Conservation (phyloP, 495 filamentous ascomycete species). For the Trypethelium eluteriae region DNA sequence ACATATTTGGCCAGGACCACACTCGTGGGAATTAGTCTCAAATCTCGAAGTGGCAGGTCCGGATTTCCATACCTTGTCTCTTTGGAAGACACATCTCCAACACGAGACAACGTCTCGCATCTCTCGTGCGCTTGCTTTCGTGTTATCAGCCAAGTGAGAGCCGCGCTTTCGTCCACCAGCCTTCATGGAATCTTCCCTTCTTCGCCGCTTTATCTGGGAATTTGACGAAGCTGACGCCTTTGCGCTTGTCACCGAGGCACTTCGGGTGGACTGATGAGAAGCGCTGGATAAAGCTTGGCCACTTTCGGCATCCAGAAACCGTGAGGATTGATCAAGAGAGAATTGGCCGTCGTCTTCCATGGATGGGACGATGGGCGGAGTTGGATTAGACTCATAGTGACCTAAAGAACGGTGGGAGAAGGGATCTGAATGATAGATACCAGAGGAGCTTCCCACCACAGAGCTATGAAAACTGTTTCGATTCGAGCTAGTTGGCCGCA, state of each 20-base stretch:
- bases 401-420: slow-evolving; percentile 6
- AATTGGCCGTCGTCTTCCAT: slow-evolving; percentile 6
- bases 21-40: slow-evolving; percentile 22
- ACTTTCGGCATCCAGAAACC: slow-evolving; percentile 2
- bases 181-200: neutral
- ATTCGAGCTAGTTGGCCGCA: neutral
- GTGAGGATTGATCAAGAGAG: neutral
- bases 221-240: neutral
- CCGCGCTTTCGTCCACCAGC: slow-evolving; percentile 9
- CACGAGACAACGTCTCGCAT: slow-evolving; percentile 8
- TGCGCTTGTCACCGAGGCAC: neutral
- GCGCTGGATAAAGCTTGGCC: neutral
- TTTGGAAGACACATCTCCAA: slow-evolving; percentile 8
- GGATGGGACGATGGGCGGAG: neutral
- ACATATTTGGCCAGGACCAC: slow-evolving; percentile 30
- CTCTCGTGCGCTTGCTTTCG: slow-evolving; percentile 6
- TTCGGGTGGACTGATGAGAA: slow-evolving; percentile 5
- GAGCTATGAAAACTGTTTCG: neutral
- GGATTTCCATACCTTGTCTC: neutral
- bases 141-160: neutral
- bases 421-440: slow-evolving; percentile 5
- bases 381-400: slow-evolving; percentile 1
- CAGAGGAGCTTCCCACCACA: neutral
- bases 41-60: neutral
- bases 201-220: neutral